These are phyloP conservation scores for Stellera chamaejasme DNA, from an alignment of 345 rosid genomes.

Conservation along the genomic window DNA sequence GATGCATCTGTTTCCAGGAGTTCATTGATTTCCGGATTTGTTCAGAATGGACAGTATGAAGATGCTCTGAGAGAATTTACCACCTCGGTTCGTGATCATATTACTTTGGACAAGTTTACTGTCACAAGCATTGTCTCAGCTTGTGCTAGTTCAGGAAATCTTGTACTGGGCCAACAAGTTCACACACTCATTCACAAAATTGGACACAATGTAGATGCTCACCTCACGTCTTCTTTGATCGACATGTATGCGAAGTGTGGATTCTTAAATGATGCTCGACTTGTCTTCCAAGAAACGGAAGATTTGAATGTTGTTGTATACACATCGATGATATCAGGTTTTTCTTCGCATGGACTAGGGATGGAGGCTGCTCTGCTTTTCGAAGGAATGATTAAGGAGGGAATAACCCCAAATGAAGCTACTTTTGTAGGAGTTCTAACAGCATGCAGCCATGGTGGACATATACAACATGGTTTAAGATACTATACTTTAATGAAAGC, in stretches of 20 bases:
- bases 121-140: conserved; percentile 44
- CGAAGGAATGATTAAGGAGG: conserved; percentile 20
- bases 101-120: conserved; percentile 28
- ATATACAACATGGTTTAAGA: conserved; percentile 34
- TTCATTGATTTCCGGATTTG: conserved; percentile 47
- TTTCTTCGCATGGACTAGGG: conserved; percentile 39
- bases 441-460: conserved; percentile 50
- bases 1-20: conserved; percentile 31
- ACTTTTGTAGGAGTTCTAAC: conserved; percentile 42
- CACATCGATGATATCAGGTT: conserved; percentile 47
- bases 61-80: conserved; percentile 29
- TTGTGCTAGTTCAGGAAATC: conserved; percentile 30
- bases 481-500: conserved; percentile 40
- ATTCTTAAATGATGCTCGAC: conserved; percentile 29
- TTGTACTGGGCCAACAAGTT: conserved; percentile 31
- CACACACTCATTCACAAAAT: conserved; percentile 39
- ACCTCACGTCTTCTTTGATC: conserved; percentile 34
- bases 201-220: conserved; percentile 38
- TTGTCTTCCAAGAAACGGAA: conserved; percentile 23
- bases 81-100: conserved; percentile 23
- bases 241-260: conserved; percentile 54
- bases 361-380: conserved; percentile 31
- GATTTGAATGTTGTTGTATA: conserved; percentile 28
- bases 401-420: conserved; percentile 36
- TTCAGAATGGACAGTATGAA: conserved; percentile 26